Percentiles rank a stretch among this genome's conserved stretches.
These are phyloP conservation scores for Diplodia sapinea DNA, from an alignment of 2,329 filamentous ascomycete genomes.

Conservation along the genomic window DNA sequence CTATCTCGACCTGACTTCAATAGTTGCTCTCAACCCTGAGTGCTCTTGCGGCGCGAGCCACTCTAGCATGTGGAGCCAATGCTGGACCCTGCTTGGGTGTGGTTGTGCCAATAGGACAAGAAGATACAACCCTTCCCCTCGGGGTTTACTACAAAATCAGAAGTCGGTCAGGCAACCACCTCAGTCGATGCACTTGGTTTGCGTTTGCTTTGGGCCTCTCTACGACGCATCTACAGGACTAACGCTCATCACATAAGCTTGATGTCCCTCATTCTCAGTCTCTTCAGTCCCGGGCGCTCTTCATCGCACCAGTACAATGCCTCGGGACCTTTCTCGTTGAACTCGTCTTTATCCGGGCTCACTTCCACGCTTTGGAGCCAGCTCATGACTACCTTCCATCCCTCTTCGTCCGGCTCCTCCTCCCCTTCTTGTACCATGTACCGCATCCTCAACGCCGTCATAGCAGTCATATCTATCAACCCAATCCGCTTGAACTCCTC, in stretches of 20 bases:
- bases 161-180: not conserved
- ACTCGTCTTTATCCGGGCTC: not conserved
- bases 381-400: not conserved
- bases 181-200: not conserved
- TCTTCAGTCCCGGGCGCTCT: not conserved
- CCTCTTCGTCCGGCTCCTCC: not conserved
- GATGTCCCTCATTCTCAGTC: not conserved
- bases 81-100: not conserved
- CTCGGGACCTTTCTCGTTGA: not conserved
- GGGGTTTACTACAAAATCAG: not conserved
- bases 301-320: not conserved
- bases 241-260: not conserved
- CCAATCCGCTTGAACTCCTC: not conserved
- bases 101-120: no score
- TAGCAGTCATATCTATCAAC: not conserved
- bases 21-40: not conserved
- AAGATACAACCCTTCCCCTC: no score
- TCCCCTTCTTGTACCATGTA: not conserved
- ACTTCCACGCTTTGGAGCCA: not conserved
- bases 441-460: slow-evolving; percentile 2
- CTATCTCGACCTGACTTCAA: not conserved
- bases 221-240: not conserved
- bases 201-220: not conserved
- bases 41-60: not conserved
- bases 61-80: not conserved